A percentile compares a stretch with the other conserved stretches of the same genome.
phyloP scores from a whole-genome alignment of 2,329 filamentous ascomycete species.

The Penicillium vulpinum region DNA sequence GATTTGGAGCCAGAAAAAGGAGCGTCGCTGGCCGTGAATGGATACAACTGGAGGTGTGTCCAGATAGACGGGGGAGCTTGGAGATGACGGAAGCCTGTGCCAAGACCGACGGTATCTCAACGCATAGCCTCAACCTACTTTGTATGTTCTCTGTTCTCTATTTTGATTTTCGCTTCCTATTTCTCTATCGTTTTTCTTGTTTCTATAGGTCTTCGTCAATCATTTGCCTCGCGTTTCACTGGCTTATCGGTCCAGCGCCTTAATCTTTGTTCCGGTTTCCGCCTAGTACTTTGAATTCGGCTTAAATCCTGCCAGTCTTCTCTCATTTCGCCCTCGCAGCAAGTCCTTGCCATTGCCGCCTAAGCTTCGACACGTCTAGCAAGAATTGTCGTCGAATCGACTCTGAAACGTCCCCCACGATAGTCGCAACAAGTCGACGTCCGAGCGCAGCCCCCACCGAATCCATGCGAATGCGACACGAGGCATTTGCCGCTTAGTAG shows the following conservation, averaged over 20 bases:
- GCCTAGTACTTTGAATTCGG: slow-evolving; percentile 11
- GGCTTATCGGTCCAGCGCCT: not conserved
- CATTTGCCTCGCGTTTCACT: not conserved
- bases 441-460: slow-evolving; percentile 20
- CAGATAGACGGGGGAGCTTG: slow-evolving; percentile 21
- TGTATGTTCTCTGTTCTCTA: slow-evolving; percentile 1
- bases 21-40: slow-evolving; percentile 8
- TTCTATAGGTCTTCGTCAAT: not conserved
- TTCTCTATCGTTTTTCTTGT: slow-evolving; percentile 2
- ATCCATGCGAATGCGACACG: slow-evolving; percentile 23
- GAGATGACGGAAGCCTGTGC: slow-evolving; percentile 29
- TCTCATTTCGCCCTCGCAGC: slow-evolving; percentile 6
- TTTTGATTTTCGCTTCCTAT: not conserved
- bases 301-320: slow-evolving; percentile 4
- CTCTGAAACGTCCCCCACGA: not conserved
- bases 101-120: slow-evolving; percentile 24
- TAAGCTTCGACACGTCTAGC: not conserved
- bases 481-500: slow-evolving; percentile 20
- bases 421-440: slow-evolving; percentile 5
- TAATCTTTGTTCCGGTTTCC: slow-evolving; percentile 12
- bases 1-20: slow-evolving; percentile 8
- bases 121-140: slow-evolving; percentile 9
- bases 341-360: not conserved
- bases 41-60: slow-evolving; percentile 11
- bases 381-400: not conserved